Base-by-base conservation (phyloP, 768 basidiomycete species). In the Phaeolepiota aurea region DNA sequence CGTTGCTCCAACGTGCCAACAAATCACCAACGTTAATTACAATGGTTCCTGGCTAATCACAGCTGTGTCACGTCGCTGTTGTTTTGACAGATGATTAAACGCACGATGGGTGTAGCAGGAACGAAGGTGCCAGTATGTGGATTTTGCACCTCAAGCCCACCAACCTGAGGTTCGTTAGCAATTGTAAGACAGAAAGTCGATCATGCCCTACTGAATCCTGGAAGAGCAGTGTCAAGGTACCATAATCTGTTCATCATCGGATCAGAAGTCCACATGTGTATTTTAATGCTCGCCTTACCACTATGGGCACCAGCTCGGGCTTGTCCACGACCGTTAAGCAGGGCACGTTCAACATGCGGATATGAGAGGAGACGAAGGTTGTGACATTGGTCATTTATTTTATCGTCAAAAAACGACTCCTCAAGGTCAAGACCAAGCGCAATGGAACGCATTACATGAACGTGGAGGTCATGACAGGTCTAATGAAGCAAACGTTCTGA, bases 11-110 rank as follows among this genome's bases (percentile, higher is more conserved):
- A 37, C 87, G 79, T 2, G 81, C 73, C 10, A 90, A 65, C 18
- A 90, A 68, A 54, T 91, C 87, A 3, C 83, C 88, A 5, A 82
- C 79, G 48, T 90, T 91, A 28, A 91, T 72, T 20, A 91, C 82
- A 39, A 89, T 82, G 1, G 87, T 87, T 11, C 73, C 85, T 11
- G 83, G 79, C 84, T 89, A 51, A 2, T 22, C 32, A 32, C 10
- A 22, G 20, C 33, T n/a, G 15, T 37, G 40, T 28, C 35, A 21
- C 14, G 16, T 41, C 37, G 13, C 9, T 7, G 25, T n/a, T 44
- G 30, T 32, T 41, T 25, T 36, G 32, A 42, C 14, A 4, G 13
- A 14, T 20, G 4, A 22, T 19, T 19, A 11, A 18, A 32, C 18
- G 15, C 61, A 90, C 87, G 30, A 90, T 79, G 2, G 88, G 88